Evolutionary conservation across 257 asterid species (phyloP), one percentile per base, ranked within the genome.

Genomic region (Schizonepeta tenuifolia): DNA sequence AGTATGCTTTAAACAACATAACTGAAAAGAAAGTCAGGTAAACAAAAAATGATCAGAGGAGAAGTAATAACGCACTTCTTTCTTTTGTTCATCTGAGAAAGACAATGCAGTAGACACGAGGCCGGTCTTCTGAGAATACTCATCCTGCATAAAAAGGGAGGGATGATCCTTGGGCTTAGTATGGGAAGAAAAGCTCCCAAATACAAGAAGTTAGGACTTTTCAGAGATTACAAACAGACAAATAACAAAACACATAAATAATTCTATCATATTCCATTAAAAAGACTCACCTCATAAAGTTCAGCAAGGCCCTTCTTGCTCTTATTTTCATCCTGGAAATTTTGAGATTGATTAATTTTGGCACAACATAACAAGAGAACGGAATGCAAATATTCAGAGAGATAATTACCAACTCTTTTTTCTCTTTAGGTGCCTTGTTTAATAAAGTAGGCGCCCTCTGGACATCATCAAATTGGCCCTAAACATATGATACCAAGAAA

Each of bases 281-380:
- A 68, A 44, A 70, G n/a, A 80, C 95, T 67, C 74, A 85, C 99
- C 97, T 87, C 99, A 63, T 95, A 95, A 72, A 90, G 78, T 78
- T 87, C 96, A 26, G 96, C 96, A 71, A 95, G 99, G 61, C 98
- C 97, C 78, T 90, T 90, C 71, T 89, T 81, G 94, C 96, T 95
- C 85, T 95, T 95, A 72, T 77, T 92, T 77, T 92, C 99, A 46
- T 95, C 96, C 99, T 95, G 91, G 80, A 83, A 64, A 70, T 59
- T 56, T 70, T 17, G n/a, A 75, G 66, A 33, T 59, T 71, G 40
- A 69, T 78, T 60, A 71, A 36, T 74, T 38, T 43, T 46, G 70
- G 62, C 18, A 80, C 21, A 68, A 56, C 33, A 40, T 41, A 68
- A 55, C 46, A 59, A 54, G 24, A 65, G 65, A 64, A 47, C 54